phyloP scores from a whole-genome alignment of 257 asterid genomes.

The Plantago ovata region DNA sequence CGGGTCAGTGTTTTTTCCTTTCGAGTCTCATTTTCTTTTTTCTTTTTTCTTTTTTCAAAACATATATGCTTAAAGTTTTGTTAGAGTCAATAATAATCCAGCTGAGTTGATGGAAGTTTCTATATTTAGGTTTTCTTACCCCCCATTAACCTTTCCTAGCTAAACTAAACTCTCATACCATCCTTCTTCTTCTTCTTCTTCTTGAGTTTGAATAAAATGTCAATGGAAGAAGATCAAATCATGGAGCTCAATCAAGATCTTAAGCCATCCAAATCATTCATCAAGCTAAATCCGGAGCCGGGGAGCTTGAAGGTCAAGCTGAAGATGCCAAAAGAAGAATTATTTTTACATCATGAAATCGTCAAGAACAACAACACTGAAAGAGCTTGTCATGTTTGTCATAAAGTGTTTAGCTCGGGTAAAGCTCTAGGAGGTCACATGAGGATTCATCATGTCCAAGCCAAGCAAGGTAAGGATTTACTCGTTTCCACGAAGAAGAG shows the following conservation, averaged over 20 bases:
- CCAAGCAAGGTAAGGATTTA: slow-evolving; percentile 15
- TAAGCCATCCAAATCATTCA: too few relatives aligned
- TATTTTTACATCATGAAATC: not conserved
- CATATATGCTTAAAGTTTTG: not conserved
- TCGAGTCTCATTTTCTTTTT: not conserved
- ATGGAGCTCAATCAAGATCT: not conserved
- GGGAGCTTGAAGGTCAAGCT: slow-evolving; percentile 26
- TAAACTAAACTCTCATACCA: too few relatives aligned
- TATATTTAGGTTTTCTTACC: too few relatives aligned
- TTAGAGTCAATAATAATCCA: not conserved
- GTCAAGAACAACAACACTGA: not conserved
- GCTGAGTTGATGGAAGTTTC: not conserved
- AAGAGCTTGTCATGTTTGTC: slow-evolving; percentile 49
- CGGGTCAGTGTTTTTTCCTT: slow-evolving; percentile 2
- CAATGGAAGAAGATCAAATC: slow-evolving; percentile 26
- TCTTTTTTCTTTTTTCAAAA: not conserved
- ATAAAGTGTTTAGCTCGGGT: slow-evolving; percentile 49
- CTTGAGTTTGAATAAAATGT: not conserved
- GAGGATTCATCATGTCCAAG: slow-evolving; percentile 63
- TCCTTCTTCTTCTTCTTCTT: too few relatives aligned
- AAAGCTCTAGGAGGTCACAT: slow-evolving; percentile 87
- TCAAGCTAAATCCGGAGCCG: too few relatives aligned
- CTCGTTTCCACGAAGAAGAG: slow-evolving; percentile 15
- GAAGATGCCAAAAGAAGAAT: slow-evolving; percentile 21
- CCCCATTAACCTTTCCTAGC: too few relatives aligned